A percentile compares a stretch with the other conserved stretches of the same genome.
Evolutionary conservation across 257 asterid genomes (phyloP).

Genomic region (Solanum virginianum): DNA sequence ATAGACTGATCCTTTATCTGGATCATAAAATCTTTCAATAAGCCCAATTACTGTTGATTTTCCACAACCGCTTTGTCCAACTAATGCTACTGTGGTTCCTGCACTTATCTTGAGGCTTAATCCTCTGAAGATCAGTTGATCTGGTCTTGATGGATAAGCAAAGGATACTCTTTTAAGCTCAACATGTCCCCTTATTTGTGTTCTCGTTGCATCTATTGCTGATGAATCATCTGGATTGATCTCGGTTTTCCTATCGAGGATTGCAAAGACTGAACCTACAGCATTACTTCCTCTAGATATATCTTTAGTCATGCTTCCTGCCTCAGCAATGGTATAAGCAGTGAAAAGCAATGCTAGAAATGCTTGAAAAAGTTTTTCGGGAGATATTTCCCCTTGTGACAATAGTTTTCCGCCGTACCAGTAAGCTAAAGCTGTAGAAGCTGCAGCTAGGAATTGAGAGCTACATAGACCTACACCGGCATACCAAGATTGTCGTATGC

Average conservation of each 20-base stretch:
- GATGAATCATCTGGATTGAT: constrained; percentile 39
- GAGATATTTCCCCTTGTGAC: constrained; percentile 23
- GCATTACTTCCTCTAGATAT: constrained; percentile 68
- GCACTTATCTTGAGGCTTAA: constrained; percentile 55
- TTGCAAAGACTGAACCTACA: constrained; percentile 63
- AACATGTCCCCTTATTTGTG: constrained; percentile 37
- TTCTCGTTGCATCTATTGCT: constrained; percentile 14
- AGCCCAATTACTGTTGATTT: constrained; percentile 69
- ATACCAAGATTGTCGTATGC: constrained; percentile 55
- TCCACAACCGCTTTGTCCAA: constrained; percentile 93
- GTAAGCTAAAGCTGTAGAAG: constrained; percentile 67
- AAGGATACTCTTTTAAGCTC: constrained; percentile 51
- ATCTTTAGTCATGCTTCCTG: constrained; percentile 90
- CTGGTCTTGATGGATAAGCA: constrained; percentile 66
- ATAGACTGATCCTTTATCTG: constrained; percentile 39
- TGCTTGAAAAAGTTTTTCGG: constrained; percentile 64
- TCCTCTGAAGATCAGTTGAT: constrained; percentile 38
- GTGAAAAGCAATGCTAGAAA: constrained; percentile 65
- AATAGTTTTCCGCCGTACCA: constrained; percentile 77
- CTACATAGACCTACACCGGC: constrained; percentile 63
- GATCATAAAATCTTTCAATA: constrained; percentile 73
- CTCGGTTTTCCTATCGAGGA: constrained; percentile 47
- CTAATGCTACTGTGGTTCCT: constrained; percentile 70
- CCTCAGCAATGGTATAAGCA: constrained; percentile 85
- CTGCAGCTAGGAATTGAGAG: constrained; percentile 71